phyloP scores from a whole-genome alignment of 108 stramenopile genomes.

The Cyclostephanos tholiformis region DNA sequence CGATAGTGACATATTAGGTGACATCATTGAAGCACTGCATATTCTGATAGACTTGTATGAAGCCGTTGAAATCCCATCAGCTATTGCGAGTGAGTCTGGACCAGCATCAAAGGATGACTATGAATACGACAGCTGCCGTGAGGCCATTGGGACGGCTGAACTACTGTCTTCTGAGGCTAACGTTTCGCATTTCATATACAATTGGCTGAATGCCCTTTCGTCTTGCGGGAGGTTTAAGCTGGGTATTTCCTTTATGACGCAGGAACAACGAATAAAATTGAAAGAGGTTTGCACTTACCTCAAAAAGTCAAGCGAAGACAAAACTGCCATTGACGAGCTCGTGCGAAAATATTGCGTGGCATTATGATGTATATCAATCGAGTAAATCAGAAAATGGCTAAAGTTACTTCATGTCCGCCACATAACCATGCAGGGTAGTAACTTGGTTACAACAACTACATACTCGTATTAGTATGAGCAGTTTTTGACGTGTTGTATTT shows the following conservation, averaged over 20 bases:
- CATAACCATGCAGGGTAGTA: too few species aligned
- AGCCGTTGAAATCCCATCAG: background rate
- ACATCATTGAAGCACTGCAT: constrained; percentile 33
- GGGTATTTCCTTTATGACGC: constrained; percentile 34
- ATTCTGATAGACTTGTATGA: constrained; percentile 16
- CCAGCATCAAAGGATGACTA: background rate
- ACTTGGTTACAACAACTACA: too few species aligned
- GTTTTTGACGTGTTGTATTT: too few species aligned
- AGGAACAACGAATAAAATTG: constrained; percentile 20
- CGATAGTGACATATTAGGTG: constrained; percentile 36
- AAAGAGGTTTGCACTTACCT: constrained; percentile 29
- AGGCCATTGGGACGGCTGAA: background rate
- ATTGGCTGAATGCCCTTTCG: constrained; percentile 29
- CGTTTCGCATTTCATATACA: constrained; percentile 6
- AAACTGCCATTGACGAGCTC: background rate
- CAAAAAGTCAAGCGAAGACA: constrained; percentile 2
- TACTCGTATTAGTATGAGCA: too few species aligned
- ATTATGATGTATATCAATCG: background rate
- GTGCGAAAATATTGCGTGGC: background rate
- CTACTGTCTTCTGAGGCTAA: constrained; percentile 5
- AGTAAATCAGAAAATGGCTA: background rate
- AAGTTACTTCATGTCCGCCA: too few species aligned
- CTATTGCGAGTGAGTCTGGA: background rate
- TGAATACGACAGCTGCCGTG: background rate
- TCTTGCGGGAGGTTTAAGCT: constrained; percentile 36